Base-by-base conservation (phyloP, 768 basidiomycete genomes). In the Lentinula detonsa region DNA sequence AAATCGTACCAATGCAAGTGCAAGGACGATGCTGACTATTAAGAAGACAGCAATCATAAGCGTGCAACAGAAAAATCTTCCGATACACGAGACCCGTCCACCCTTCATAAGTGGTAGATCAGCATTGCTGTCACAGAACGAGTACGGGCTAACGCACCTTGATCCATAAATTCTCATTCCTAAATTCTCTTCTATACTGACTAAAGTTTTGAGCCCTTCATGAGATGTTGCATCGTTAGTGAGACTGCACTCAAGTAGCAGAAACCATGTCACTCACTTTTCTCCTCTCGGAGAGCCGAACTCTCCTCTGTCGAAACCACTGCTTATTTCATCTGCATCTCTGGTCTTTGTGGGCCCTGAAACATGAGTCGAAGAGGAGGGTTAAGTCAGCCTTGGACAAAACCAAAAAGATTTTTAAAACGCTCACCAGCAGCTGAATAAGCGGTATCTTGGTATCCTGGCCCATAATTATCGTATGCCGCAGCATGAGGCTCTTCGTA, bases 61-160 rank as follows among this genome's bases (percentile, higher is more conserved):
- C 11, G 86, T 85, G 72, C 91, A 94, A 66, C 85, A 90, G 71
- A 82, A 87, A 72, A 93, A 87, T 64, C 91, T 73, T 57, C 87
- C 85, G 42, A 84, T 70, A 69, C 86, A 88, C 18, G 84, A 70
- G 33, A 75, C 79, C 61, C 86, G 75, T 58, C 85, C 75, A 15
- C 90, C 88, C 87, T 88, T n/a, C 16, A 16, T 1, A n/a, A 11
- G 9, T 21, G 4, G 31, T 11, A 2, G 50, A 11, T 18, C 4
- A 39, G 16, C 39, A 9, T n/a, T 52, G 4, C n/a, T 23, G 28
- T 15, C 21, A 51, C 11, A 10, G 46, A 50, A 5, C 43, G 4
- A 56, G 10, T 5, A 15, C 3, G 18, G 49, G 23, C 37, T 18
- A 39, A 65, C 70, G 39, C 58, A 86, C 87, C 76, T 79, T 85